phyloP scores from a whole-genome alignment of 176 grass and related monocot genomes.

The Leersia perrieri region DNA sequence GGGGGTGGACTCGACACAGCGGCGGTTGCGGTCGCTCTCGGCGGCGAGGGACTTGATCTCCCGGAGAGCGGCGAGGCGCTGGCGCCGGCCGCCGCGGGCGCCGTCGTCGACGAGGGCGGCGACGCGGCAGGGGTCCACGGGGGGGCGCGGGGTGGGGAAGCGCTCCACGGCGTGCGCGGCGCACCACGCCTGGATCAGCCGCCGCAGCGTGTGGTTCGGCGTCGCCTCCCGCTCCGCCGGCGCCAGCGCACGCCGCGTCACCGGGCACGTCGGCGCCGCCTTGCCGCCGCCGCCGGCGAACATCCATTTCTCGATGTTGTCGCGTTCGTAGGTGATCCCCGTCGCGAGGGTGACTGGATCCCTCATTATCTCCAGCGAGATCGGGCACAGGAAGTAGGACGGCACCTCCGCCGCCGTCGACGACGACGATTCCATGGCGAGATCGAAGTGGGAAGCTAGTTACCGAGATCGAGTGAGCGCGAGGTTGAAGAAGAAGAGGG shows the following conservation, averaged over 20 bases:
- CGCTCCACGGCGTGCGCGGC: conserved; percentile 58
- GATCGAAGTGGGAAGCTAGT: background rate
- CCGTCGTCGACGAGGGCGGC: conserved; percentile 39
- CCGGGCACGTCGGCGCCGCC: conserved; percentile 43
- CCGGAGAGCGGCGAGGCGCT: conserved; percentile 28
- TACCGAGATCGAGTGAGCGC: background rate
- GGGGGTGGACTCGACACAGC: conserved; percentile 38
- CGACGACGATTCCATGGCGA: conserved; percentile 30
- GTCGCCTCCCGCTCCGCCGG: conserved; percentile 46
- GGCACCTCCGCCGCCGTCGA: conserved; percentile 52
- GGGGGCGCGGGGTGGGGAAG: conserved; percentile 59
- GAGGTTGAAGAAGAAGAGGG: background rate
- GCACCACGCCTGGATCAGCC: conserved; percentile 90
- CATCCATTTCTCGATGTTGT: conserved; percentile 78
- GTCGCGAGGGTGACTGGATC: conserved; percentile 79
- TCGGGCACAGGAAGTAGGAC: conserved; percentile 78
- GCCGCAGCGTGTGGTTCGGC: conserved; percentile 89
- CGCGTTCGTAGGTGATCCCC: conserved; percentile 89
- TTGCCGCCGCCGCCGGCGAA: conserved; percentile 35
- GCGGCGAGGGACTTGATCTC: conserved; percentile 49
- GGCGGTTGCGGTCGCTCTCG: conserved; percentile 63
- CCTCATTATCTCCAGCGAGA: conserved; percentile 82
- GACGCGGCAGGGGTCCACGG: conserved; percentile 44
- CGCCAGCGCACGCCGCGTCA: conserved; percentile 47
- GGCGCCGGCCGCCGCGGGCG: background rate